Evolutionary conservation across 176 grass and related monocot genomes (phyloP).

Genomic region (Raddia distichophylla): DNA sequence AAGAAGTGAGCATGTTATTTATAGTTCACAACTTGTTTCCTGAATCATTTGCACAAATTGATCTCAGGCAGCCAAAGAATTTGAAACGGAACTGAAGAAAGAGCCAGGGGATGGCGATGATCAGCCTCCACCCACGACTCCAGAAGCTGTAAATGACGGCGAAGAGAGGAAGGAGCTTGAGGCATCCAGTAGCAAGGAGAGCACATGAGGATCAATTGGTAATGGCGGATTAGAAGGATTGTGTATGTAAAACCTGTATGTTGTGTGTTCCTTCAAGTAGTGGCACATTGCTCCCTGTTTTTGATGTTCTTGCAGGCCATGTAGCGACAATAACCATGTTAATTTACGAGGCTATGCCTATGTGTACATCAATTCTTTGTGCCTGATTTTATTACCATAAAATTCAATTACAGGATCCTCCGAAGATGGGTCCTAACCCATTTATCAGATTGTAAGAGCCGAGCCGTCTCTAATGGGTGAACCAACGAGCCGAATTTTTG

Average conservation of each 20-base stretch:
- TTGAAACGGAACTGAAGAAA: constrained; percentile 80
- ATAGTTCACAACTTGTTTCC: not conserved
- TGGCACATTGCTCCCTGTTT: constrained; percentile 20
- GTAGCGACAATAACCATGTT: constrained; percentile 30
- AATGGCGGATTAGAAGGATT: constrained; percentile 31
- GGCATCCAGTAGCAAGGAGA: constrained; percentile 66
- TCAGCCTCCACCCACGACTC: constrained; percentile 48
- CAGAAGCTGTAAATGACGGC: constrained; percentile 21
- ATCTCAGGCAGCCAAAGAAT: constrained; percentile 78
- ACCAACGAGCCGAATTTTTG: no score
- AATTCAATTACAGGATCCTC: not conserved
- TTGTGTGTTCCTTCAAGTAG: constrained; percentile 1
- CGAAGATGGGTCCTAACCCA: no score
- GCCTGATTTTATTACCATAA: not conserved
- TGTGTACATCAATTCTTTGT: not conserved
- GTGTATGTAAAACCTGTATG: constrained; percentile 40
- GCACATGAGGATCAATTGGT: no score
- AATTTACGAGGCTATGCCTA: constrained; percentile 19
- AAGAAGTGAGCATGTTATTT: not conserved
- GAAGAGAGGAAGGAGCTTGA: constrained; percentile 57
- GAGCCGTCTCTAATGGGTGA: no score
- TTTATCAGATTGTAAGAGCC: no score
- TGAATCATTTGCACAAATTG: constrained; percentile 9
- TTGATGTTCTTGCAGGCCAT: constrained; percentile 17
- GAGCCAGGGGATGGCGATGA: constrained; percentile 42